phyloP scores from a whole-genome alignment of 73 alveolate species.

The Paramecium primaurelia region DNA sequence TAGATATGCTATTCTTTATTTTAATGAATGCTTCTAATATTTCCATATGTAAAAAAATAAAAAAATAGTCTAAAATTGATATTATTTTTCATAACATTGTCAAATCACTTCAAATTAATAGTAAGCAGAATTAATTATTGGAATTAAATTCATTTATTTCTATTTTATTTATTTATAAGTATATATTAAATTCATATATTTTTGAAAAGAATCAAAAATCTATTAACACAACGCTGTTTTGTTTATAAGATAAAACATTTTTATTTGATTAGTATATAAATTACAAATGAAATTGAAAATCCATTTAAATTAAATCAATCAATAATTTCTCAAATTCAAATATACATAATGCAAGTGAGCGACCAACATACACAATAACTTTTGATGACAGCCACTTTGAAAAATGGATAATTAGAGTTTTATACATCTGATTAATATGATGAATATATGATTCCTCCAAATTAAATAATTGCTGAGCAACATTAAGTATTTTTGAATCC shows the following conservation, averaged over 20 bases:
- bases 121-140: neutral
- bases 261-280: neutral
- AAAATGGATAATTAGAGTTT: neutral
- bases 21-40: neutral
- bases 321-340: neutral
- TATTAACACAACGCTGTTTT: neutral
- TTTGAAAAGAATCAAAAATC: neutral
- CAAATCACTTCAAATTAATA: neutral
- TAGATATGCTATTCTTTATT: neutral
- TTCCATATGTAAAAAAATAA: neutral
- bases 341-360: neutral
- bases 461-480: neutral
- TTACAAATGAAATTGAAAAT: neutral
- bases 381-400: neutral
- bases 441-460: conserved; percentile 32
- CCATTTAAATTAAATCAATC: neutral
- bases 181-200: too few relatives aligned
- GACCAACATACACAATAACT: neutral
- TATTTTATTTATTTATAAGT: neutral
- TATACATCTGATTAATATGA: neutral
- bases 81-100: neutral
- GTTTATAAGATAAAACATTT: neutral
- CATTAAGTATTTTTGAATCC: neutral
- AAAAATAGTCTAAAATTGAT: neutral
- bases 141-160: neutral